Conservation (phyloP, 139 green algal genomes). For the Eudorina sp. region DNA sequence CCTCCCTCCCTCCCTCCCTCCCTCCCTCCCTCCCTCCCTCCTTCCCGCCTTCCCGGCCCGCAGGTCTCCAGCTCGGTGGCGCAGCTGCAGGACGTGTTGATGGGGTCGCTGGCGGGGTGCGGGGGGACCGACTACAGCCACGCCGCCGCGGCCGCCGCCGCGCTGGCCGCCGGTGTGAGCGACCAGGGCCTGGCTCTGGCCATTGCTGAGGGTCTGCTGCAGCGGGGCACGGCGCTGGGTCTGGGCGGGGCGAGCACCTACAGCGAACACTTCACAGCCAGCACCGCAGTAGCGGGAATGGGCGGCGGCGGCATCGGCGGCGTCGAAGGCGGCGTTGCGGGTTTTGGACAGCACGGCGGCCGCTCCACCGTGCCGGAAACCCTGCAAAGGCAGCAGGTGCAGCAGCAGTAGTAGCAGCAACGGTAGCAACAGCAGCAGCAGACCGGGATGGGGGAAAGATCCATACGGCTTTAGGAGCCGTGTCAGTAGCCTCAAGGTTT, state of each 20-base stretch:
- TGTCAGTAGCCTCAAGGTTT: no score
- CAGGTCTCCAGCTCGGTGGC: background rate
- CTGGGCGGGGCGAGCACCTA: background rate
- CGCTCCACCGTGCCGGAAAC: no score
- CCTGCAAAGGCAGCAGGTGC: background rate
- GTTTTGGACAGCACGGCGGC: no score
- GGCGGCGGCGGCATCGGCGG: background rate
- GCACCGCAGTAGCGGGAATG: background rate
- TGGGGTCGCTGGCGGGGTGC: background rate
- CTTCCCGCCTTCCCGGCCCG: no score
- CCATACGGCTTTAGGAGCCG: no score
- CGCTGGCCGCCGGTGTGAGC: background rate
- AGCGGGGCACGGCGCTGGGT: background rate
- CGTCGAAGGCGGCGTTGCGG: no score
- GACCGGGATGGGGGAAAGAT: background rate
- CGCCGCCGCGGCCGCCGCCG: background rate
- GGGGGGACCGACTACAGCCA: background rate
- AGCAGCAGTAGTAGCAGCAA: background rate
- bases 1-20: no score
- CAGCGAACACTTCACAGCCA: background rate
- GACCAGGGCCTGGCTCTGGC: constrained; percentile 6
- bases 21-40: no score
- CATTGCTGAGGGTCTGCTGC: background rate
- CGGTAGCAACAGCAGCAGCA: background rate
- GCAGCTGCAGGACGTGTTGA: background rate